These are phyloP conservation scores for Torulaspora globosa DNA, from an alignment of 1,139 yeast species.

Conservation along the genomic window DNA sequence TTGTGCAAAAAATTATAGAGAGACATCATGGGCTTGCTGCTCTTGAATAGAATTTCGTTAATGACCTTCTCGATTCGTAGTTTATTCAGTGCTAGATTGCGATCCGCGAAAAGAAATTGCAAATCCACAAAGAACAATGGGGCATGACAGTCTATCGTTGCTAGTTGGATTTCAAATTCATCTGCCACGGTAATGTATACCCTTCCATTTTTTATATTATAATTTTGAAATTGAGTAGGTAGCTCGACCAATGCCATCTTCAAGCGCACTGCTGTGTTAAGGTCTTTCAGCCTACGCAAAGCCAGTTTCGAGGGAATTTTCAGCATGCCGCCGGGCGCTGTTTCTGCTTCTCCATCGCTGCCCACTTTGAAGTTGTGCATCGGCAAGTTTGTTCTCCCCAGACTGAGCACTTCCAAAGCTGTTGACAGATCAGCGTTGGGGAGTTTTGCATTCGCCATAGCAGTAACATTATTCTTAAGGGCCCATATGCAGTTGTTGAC, in stretches of 20 bases:
- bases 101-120: slow-evolving; percentile 47
- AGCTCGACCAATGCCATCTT: slow-evolving; percentile 67
- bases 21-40: slow-evolving; percentile 48
- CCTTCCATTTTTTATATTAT: slow-evolving; percentile 69
- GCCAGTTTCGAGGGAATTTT: slow-evolving; percentile 55
- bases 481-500: slow-evolving; percentile 62
- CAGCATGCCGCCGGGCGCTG: slow-evolving; percentile 40
- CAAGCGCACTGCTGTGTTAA: slow-evolving; percentile 70
- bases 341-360: slow-evolving; percentile 22
- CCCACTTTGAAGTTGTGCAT: slow-evolving; percentile 45
- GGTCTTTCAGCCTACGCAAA: slow-evolving; percentile 58
- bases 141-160: slow-evolving; percentile 65
- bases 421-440: slow-evolving; percentile 88
- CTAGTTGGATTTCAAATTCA: slow-evolving; percentile 66
- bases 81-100: slow-evolving; percentile 38
- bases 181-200: slow-evolving; percentile 60
- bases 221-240: slow-evolving; percentile 61
- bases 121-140: slow-evolving; percentile 79
- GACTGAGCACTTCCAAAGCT: slow-evolving; percentile 74
- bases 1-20: slow-evolving; percentile 65
- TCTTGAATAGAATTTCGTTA: slow-evolving; percentile 52
- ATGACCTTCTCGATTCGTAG: slow-evolving; percentile 43
- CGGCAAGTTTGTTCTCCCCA: slow-evolving; percentile 74
- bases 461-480: slow-evolving; percentile 56
- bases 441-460: slow-evolving; percentile 75